Conservation (phyloP, 2,329 filamentous ascomycete genomes). For the Claviceps maximensis region DNA sequence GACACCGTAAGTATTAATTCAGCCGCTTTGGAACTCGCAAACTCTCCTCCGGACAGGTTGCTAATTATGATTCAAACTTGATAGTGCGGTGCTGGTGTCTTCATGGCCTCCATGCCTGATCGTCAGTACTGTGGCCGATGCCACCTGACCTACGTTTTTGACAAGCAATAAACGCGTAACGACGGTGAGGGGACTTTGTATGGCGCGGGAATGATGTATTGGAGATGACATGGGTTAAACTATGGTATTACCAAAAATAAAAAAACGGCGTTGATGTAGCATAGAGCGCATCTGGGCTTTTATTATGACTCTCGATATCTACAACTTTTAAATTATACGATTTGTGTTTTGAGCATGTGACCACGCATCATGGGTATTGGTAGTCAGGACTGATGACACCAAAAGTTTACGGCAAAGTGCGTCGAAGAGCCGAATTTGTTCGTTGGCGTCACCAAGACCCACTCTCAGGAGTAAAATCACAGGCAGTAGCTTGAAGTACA, state of each 20-base stretch:
- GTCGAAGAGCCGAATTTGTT: too few relatives aligned
- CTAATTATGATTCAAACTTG: not conserved
- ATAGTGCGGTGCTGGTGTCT: conserved; percentile 98
- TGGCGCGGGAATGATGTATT: conserved; percentile 20
- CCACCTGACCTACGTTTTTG: conserved; percentile 62
- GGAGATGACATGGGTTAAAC: conserved; percentile 16
- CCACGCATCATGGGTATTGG: too few relatives aligned
- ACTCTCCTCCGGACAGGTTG: not conserved
- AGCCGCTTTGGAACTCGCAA: not conserved
- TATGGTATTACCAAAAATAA: conserved; percentile 19
- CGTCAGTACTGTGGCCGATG: conserved; percentile 86
- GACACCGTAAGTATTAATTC: conserved; percentile 55
- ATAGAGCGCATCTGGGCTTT: conserved; percentile 27
- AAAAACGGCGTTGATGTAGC: conserved; percentile 29
- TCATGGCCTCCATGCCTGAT: conserved; percentile 99
- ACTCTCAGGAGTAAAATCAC: too few relatives aligned
- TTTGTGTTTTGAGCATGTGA: not conserved
- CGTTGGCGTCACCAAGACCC: too few relatives aligned
- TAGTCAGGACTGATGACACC: too few relatives aligned
- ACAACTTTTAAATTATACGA: not conserved
- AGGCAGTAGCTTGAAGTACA: too few relatives aligned
- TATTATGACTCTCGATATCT: conserved; percentile 25
- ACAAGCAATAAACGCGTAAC: conserved; percentile 42
- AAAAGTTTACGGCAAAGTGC: too few relatives aligned
- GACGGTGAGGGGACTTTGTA: conserved; percentile 9